A percentile compares a stretch with the other conserved stretches of the same genome.
Conservation (phyloP, 169 alveolate genomes). For the Plasmodium gallinaceum region DNA sequence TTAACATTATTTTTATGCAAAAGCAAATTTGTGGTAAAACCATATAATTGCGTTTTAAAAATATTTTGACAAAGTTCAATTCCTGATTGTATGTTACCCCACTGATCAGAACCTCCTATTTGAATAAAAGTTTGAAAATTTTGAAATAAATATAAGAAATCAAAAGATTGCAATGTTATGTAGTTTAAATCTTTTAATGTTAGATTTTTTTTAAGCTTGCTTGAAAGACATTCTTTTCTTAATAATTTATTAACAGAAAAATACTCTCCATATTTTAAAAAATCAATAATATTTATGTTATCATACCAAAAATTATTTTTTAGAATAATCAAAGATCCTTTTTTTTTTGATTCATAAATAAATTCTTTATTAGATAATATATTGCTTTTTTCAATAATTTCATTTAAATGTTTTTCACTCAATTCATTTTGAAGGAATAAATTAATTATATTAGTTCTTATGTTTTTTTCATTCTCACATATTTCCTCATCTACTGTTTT, state of each 20-base stretch:
- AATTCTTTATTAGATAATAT: slow-evolving; percentile 26
- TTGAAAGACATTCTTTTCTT: slow-evolving; percentile 79
- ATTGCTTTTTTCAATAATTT: slow-evolving; percentile 32
- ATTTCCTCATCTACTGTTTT: slow-evolving; percentile 25
- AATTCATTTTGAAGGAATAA: slow-evolving; percentile 50
- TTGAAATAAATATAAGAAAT: slow-evolving; percentile 81
- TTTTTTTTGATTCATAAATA: slow-evolving; percentile 55
- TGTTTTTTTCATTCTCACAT: slow-evolving; percentile 26
- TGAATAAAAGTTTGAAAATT: slow-evolving; percentile 82
- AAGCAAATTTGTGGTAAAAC: slow-evolving; percentile 84
- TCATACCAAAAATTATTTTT: slow-evolving; percentile 80
- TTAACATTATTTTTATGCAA: slow-evolving; percentile 78
- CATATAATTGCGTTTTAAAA: slow-evolving; percentile 57
- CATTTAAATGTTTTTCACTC: slow-evolving; percentile 3
- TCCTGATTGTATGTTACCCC: slow-evolving; percentile 90
- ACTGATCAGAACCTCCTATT: slow-evolving; percentile 90
- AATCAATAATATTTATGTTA: slow-evolving; percentile 78
- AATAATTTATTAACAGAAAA: slow-evolving; percentile 80
- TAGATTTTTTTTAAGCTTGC: slow-evolving; percentile 70
- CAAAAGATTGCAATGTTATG: slow-evolving; percentile 87
- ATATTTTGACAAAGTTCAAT: slow-evolving; percentile 80
- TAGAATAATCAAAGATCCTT: slow-evolving; percentile 45
- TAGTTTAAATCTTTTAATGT: slow-evolving; percentile 84
- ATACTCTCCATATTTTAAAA: slow-evolving; percentile 78
- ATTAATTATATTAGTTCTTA: not conserved